Base-by-base conservation (phyloP, 169 alveolate species). In the Plasmodium gonderi region DNA sequence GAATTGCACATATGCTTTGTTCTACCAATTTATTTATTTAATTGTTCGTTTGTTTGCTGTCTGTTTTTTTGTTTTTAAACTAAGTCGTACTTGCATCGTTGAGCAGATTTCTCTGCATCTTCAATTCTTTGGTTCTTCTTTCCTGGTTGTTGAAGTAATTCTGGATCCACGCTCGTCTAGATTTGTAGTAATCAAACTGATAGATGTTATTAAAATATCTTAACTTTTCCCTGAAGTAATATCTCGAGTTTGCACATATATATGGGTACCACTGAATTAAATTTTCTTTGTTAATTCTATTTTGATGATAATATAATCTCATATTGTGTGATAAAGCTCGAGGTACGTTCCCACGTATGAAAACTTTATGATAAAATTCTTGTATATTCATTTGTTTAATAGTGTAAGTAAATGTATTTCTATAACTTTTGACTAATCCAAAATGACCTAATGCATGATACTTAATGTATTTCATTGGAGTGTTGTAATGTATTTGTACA, bases 181-280 rank as follows among this genome's bases (percentile, higher is more conserved):
- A 83, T 51, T 83, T 83, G 49, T 69, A 83, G n/a, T 83, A 83
- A 72, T 83, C 47, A 72, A 90, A 64, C 44, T 85, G 92, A 51
- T 75, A 69, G 7, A 36, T 75, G 17, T 68, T 65, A 69, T 42
- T 38, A 45, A 72, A 42, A 29, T 47, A 40, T 29, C 80, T 54
- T 38, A 77, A 76, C 81, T 92, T 95, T 89, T 93, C 94, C 36
- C 97, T 79, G 29, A 77, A 95, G 44, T 91, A 90, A 69, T 93
- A 95, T 68, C 97, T 78, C 0, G 96, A 77, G 75, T 93, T 95
- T 12, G 96, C 95, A 20, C 96, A 94, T 60, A 95, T 95, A 77
- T 95, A 95, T 9, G 97, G 97, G 87, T 94, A 95, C 97, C 97
- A 95, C 45, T 94, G 95, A 14, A 95, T 87, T 67, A 94, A 67